Base-by-base conservation (phyloP, 179 eudicot species). In the Camellia oleifera region DNA sequence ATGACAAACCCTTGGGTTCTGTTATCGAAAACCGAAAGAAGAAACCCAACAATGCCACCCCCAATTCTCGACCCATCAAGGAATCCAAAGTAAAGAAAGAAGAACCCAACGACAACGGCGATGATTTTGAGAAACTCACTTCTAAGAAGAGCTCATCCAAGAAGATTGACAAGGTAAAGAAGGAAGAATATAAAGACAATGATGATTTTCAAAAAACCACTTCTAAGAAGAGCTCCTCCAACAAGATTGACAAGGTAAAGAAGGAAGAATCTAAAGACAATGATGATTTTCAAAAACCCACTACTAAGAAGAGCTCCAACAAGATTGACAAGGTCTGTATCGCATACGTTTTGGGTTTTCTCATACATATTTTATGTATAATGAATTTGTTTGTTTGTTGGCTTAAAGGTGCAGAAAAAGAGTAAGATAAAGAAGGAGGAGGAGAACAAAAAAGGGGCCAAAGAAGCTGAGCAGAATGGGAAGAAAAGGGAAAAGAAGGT, bases 401-500 rank as follows among this genome's bases (percentile, higher is more conserved):
- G 72, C 5, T 62, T 81, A 65, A 42, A 48, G 23, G 77, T 73
- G 76, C 82, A 85, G 88, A 89, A 88, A 76, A 85, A 78, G 81
- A 88, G 76, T 81, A 86, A 79, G 85, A 81, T 79, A 32, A 85
- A 81, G 63, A 88, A 52, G 61, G 91, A 87, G 65, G 90, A 17
- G 73, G 75, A 67, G 72, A 78, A 78, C 79, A 87, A 75, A 64
- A 83, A 40, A 4, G 84, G 79, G 54, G 81, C 56, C 8, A 85
- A 85, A 84, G 83, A 8, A 73, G 73, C 74, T 69, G 88, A 75
- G 69, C 71, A 50, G 65, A 84, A 54, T 72, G 88, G 11, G 57
- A 91, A 87, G 86, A 92, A 90, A 82, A 89, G 86, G 79, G 92
- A 85, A 69, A 90, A 73, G 79, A 94, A 89, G 84, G 94, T 89